Base-by-base conservation (phyloP, 352 stramenopile species). In the Plasmopara muralis region DNA sequence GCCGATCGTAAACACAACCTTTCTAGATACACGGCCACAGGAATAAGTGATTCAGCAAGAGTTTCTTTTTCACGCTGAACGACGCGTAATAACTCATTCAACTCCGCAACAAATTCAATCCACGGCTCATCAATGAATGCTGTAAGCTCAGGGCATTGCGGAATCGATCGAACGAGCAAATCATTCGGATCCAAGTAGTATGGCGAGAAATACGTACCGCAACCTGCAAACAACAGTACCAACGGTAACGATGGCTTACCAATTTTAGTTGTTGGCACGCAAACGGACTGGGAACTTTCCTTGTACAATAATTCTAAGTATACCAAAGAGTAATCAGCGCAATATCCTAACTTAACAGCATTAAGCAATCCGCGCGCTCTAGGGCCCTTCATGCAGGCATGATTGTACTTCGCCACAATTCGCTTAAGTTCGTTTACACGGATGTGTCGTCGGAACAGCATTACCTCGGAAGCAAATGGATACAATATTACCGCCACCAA, bases 121-220 rank as follows among this genome's bases (percentile, higher is more conserved):
- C 78, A 92, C 41, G 73, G 77, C 29, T 89, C 82, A 48, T 92
- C 82, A 46, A 92, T 92, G 53, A 92, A 92, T n/a, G 78, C 71
- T 6, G 77, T 89, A 15, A 92, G 55, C 47, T 89, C 75, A 5
- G 82, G 76, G 18, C 78, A 89, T 48, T 92, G 79, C 1, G 82
- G 82, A 34, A 92, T 74, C 2, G 79, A 85, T 1, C 82, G 77
- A 41, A 92, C 79, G 13, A 92, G 64, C 42, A 92, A 50, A 49
- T 92, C 82, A 18, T 82, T 92, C 43, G 82, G 82, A 20, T 92
- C 82, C 16, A 92, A 56, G 55, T 85, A 92, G 35, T 83, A 85
- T 0, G 82, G 82, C 39, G 77, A 86, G 35, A 85, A 76, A 53
- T 92, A 92, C n/a, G 77, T 83, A 12, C 82, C 82, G 6, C 72